Evolutionary conservation across 2,329 filamentous ascomycete species (phyloP), one percentile per base, ranked within the genome.

Genomic region (Leptoxyphium fumago): DNA sequence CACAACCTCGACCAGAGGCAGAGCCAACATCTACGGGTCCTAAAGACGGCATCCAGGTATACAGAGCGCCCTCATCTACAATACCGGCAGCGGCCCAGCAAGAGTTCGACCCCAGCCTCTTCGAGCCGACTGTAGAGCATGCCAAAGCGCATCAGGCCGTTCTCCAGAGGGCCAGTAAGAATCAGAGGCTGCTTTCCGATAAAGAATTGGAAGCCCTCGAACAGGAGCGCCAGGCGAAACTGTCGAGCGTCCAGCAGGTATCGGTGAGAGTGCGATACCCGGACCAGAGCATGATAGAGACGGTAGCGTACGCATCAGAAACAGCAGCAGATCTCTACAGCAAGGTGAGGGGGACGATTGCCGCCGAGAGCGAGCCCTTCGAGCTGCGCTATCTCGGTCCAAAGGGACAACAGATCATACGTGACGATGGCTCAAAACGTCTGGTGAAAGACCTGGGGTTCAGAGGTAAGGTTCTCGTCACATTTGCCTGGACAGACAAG

Each of bases 251-350:
- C 47, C 77, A 74, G 42, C 75, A 76, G 29, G 75, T 94, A 29
- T 73, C 77, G 26, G 72, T 96, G 50, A 86, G 84, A 50, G 75
- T 95, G 41, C 82, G 88, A 21, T 88, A 95, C 53, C 89, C 89
- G 0, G 88, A 96, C 59, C 84, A 88, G 53, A 83, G 79, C 45
- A 78, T 80, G 43, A 77, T 87, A 29, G 77, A 86, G 42, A 80
- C 80, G 65, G 73, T 71, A n/a, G 78, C 93, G 51, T 73, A 71
- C 1, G 76, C 77, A 15, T 61, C 68, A 1, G 80, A 88, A 43
- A 86, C 83, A 0, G 82, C 80, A 1, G 70, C 73, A 2, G 73
- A 75, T 42, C 68, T 98, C 1, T 86, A 96, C 63, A 67, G 70
- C 11, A 85, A 82, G 50, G 84, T 94, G 14, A 71, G 78, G 43